Percentiles rank a stretch among this genome's conserved stretches.
Conservation (phyloP, 2,329 filamentous ascomycete species). For the Sporothrix variecibatus region DNA sequence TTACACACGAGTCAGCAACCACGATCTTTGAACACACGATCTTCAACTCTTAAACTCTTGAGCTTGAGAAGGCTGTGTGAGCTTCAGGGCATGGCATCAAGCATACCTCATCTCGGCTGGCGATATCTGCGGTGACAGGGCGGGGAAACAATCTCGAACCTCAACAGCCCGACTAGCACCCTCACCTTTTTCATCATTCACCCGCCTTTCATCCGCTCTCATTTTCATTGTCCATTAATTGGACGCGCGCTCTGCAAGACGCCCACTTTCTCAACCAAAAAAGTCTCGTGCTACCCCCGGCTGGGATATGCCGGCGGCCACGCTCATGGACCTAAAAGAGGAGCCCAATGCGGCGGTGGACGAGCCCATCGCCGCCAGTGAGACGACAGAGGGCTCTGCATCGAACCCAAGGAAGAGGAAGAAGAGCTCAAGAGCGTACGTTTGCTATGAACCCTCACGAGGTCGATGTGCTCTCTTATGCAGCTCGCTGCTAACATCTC, state of each 20-base stretch:
- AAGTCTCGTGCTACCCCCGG: not conserved
- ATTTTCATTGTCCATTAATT: not conserved
- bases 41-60: too few relatives aligned
- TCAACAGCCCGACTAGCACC: not conserved
- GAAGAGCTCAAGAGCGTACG: constrained; percentile 42
- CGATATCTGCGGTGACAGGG: constrained; percentile 19
- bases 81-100: constrained; percentile 12
- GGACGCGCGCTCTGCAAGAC: not conserved
- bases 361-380: constrained; percentile 29
- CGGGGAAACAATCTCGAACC: not conserved
- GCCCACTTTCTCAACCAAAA: not conserved
- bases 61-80: not conserved
- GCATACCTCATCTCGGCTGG: constrained; percentile 6
- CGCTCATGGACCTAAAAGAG: constrained; percentile 28
- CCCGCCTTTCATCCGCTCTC: not conserved
- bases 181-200: not conserved
- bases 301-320: constrained; percentile 15
- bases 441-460: constrained; percentile 9
- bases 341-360: constrained; percentile 14
- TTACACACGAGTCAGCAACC: constrained; percentile 8
- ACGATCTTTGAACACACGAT: not conserved
- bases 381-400: constrained; percentile 31
- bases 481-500: not conserved
- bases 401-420: constrained; percentile 41
- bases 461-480: not conserved